Evolutionary conservation across 352 stramenopile species (phyloP).

Genomic region (Phytopythium helicoides): DNA sequence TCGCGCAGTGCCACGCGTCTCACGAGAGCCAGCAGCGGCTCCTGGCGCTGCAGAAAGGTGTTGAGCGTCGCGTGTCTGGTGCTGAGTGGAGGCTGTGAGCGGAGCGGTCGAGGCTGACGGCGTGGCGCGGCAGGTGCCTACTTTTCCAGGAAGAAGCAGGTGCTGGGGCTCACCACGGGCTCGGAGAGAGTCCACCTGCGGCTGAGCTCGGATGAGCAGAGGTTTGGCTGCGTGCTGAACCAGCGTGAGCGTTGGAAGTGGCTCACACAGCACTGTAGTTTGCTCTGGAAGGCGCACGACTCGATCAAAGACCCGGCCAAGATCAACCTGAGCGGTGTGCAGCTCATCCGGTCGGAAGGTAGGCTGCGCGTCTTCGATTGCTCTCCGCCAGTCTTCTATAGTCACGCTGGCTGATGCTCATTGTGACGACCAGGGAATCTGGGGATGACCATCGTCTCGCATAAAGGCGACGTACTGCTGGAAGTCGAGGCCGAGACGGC

Average conservation of each 20-base stretch:
- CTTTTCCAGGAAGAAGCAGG: constrained; percentile 77
- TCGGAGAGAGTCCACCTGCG: constrained; percentile 62
- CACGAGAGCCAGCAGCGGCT: constrained; percentile 64
- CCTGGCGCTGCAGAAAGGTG: constrained; percentile 75
- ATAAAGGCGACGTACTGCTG: constrained; percentile 58
- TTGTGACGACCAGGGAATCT: constrained; percentile 25
- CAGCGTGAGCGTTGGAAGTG: too few relatives aligned
- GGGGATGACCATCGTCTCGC: constrained; percentile 53
- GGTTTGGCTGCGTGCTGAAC: constrained; percentile 16
- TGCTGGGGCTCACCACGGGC: constrained; percentile 62
- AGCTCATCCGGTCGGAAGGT: constrained; percentile 58
- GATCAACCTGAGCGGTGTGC: constrained; percentile 49
- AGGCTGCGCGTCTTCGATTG: background rate
- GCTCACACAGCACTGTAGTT: constrained; percentile 28
- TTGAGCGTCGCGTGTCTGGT: background rate
- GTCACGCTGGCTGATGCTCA: background rate
- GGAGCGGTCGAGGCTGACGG: background rate
- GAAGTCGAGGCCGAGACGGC: constrained; percentile 70
- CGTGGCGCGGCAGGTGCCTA: constrained; percentile 30
- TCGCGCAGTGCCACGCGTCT: constrained; percentile 69
- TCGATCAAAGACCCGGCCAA: constrained; percentile 42
- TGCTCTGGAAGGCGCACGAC: constrained; percentile 67
- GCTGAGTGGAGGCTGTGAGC: too few relatives aligned
- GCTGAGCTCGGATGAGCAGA: constrained; percentile 61
- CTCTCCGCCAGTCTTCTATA: too few relatives aligned